Base-by-base conservation (phyloP, 306 rosid genomes). In the Acacia melanoxylon region DNA sequence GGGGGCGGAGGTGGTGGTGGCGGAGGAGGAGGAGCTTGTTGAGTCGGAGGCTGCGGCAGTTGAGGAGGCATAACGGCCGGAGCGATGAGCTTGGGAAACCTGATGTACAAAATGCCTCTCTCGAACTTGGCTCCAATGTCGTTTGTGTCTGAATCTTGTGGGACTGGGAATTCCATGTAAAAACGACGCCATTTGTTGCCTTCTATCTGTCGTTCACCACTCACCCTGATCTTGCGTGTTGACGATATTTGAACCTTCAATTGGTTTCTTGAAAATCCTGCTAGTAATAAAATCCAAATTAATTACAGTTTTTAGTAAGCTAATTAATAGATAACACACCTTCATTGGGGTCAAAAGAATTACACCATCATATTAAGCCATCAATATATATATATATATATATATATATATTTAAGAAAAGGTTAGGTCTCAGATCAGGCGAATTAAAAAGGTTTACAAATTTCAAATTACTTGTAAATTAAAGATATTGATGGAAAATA, bases 111-210 rank as follows among this genome's bases (percentile, higher is more conserved):
- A 0, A 80, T 10, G 80, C 84, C 85, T 22, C 35, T 82, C 29
- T 86, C 85, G 40, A 83, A 87, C 29, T 77, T 90, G 15, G 92
- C 94, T 3, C 56, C 12, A 76, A 89, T 81, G 16, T 25, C 65
- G 9, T 75, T 31, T 10, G 74, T 17, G 71, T 83, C 80, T 15
- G 86, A 80, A 69, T 85, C 45, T 42, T 68, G 2, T 10, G 88
- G 74, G 49, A 89, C 12, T 8, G 62, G 27, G 25, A 86, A 66
- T 74, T 92, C 92, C 59, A 56, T 74, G n/a, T 0, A 0, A 77
- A 92, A 90, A 25, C 87, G 88, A 44, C 83, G 86, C 91, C 87
- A 68, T 80, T n/a, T 81, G 59, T 80, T 81, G 13, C 4, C 81
- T 3, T 31, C 76, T 1, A 78, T 16, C 0, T 25, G 40, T 12